Evolutionary conservation across 179 eudicot genomes (phyloP).

Genomic region (Sideroxylon spinosum): DNA sequence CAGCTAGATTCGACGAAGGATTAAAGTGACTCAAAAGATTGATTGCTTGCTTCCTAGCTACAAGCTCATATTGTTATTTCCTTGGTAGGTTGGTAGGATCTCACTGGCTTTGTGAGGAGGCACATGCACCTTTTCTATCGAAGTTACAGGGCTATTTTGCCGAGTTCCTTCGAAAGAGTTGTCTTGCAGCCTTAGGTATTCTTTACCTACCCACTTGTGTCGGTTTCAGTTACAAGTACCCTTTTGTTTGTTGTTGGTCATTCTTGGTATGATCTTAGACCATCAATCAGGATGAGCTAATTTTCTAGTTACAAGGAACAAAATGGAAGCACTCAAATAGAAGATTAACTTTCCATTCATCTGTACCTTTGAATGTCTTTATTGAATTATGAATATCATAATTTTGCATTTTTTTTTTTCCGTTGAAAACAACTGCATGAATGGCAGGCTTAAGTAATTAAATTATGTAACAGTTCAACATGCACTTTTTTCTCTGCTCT

Average conservation of each 20-base stretch:
- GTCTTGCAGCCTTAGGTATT: too few relatives aligned
- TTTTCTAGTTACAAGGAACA: not conserved
- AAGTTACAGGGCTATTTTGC: too few relatives aligned
- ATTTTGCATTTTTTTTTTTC: too few relatives aligned
- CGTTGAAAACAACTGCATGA: not conserved
- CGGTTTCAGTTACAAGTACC: too few relatives aligned
- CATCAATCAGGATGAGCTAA: not conserved
- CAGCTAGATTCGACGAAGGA: not conserved
- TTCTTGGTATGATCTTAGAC: not conserved
- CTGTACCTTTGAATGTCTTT: not conserved
- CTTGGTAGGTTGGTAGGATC: not conserved
- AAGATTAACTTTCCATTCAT: not conserved
- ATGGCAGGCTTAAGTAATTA: not conserved
- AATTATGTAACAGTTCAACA: not conserved
- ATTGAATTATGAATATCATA: too few relatives aligned
- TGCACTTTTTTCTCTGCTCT: not conserved
- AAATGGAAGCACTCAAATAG: not conserved
- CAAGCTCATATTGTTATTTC: not conserved
- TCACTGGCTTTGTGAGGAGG: not conserved
- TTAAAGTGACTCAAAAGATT: not conserved
- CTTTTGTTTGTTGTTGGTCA: too few relatives aligned
- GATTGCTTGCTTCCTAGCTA: not conserved
- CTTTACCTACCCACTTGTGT: too few relatives aligned
- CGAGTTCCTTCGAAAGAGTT: too few relatives aligned
- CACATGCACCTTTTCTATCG: too few relatives aligned